Conservation (phyloP, 78 protist genomes). For the Dictyostelium brefeldianum region DNA sequence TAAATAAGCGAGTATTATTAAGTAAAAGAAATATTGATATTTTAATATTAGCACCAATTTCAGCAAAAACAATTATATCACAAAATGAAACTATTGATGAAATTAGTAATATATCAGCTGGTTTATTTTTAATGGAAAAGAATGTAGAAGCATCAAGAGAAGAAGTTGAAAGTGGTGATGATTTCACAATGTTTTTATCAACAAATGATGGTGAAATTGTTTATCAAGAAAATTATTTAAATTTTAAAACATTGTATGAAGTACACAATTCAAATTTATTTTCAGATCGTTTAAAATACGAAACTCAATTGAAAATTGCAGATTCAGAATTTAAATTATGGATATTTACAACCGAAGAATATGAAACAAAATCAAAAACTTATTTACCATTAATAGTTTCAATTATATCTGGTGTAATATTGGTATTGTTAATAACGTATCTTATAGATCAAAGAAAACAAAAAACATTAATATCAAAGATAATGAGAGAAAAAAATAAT, state of each 20-base stretch:
- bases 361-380: slow-evolving; percentile 27
- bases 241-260: neutral
- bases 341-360: neutral
- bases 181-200: slow-evolving; percentile 28
- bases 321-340: slow-evolving; percentile 20
- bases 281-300: neutral
- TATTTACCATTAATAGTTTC: slow-evolving; percentile 38
- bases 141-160: slow-evolving; percentile 4
- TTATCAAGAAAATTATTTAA: slow-evolving; percentile 11
- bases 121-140: slow-evolving; percentile 25
- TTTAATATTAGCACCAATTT: neutral
- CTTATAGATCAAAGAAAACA: slow-evolving; percentile 39
- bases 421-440: slow-evolving; percentile 8
- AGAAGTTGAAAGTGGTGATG: slow-evolving; percentile 18
- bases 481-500: slow-evolving; percentile 43
- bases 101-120: neutral
- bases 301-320: neutral
- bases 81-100: slow-evolving; percentile 4
- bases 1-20: neutral
- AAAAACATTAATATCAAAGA: slow-evolving; percentile 2
- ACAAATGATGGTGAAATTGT: slow-evolving; percentile 9
- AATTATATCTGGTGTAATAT: neutral
- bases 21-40: slow-evolving; percentile 8
- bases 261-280: neutral
- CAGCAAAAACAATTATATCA: neutral